phyloP scores from a whole-genome alignment of 371 early-diverging fungal species.

The Coemansia sp. region DNA sequence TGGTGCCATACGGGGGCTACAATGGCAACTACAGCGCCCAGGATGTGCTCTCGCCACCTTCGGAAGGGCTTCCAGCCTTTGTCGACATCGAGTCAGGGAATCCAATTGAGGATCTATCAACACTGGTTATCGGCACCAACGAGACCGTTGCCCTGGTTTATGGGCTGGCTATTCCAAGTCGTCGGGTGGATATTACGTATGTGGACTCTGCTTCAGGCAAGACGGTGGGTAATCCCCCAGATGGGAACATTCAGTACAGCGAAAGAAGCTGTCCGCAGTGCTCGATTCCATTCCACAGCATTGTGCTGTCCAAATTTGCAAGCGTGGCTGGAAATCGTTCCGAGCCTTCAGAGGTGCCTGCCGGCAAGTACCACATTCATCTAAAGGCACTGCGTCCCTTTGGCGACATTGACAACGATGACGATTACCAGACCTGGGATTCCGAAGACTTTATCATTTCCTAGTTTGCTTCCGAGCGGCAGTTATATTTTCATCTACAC shows the following conservation, averaged over 20 bases:
- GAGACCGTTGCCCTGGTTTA: neutral
- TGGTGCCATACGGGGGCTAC: conserved; percentile 43
- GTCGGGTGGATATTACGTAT: conserved; percentile 10
- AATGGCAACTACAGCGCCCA: conserved; percentile 32
- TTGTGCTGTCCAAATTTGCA: conserved; percentile 6
- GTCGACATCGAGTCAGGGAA: neutral
- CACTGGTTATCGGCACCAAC: conserved; percentile 2
- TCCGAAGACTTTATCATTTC: conserved; percentile 17
- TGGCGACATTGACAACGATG: conserved; percentile 17
- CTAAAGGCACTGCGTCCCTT: conserved; percentile 34
- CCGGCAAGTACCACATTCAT: conserved; percentile 35
- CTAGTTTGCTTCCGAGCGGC: neutral
- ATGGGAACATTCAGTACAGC: conserved; percentile 15
- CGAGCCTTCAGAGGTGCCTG: conserved; percentile 4
- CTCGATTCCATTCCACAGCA: neutral
- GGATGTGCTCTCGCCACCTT: conserved; percentile 17
- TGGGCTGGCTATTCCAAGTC: conserved; percentile 15
- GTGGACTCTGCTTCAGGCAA: conserved; percentile 12
- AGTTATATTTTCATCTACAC: neutral
- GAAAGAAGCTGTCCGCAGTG: conserved; percentile 5
- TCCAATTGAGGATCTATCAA: conserved; percentile 5
- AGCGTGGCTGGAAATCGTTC: conserved; percentile 14
- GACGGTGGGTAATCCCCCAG: conserved; percentile 18
- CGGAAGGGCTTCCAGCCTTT: neutral
- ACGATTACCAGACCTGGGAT: conserved; percentile 42